Base-by-base conservation (phyloP, 1,284 basidiomycete genomes). In the Grifola frondosa region DNA sequence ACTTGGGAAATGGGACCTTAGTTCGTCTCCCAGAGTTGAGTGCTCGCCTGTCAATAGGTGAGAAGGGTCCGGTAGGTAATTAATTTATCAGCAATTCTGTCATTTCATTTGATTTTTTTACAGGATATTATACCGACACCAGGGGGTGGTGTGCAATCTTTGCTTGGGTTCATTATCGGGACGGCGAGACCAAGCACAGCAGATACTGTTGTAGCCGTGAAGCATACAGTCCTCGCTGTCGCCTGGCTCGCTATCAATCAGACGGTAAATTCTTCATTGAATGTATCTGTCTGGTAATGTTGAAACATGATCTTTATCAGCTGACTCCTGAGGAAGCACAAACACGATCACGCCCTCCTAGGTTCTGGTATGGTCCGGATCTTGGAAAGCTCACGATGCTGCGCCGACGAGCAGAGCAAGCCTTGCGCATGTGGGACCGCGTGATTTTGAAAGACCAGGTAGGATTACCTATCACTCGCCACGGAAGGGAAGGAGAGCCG, bases 211-310 rank as follows among this genome's bases (percentile, higher is more conserved):
- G 71, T 94, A 20, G 75, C 80, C 20, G 78, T 95, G 29, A 80
- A 79, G 54, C 91, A 92, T 44, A 85, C 81, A 10, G 82, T 89
- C 24, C 75, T 93, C 44, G 89, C 84, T 17, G 71, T 97, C 51
- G 81, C 85, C 35, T 97, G 93, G 93, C 74, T 95, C 11, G 93
- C 91, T 12, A 71, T 95, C 46, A 94, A 92, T 57, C 93, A 95
- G 71, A 78, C 77, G 41, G 91, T 91, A 58, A 50, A 80, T 16
- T 21, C 28, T 8, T 21, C 6, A 10, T 19, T 32, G 22, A 26
- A 13, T 5, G 32, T n/a, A 21, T n/a, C 19, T 13, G n/a, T 29
- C 11, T n/a, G 6, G 15, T 37, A 22, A 26, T n/a, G 22, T 29
- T 40, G 6, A 42, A 25, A 23, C 33, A 38, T n/a, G 30, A 37